Evolutionary conservation across 345 rosid genomes (phyloP).

Genomic region (Limnanthes douglasii): DNA sequence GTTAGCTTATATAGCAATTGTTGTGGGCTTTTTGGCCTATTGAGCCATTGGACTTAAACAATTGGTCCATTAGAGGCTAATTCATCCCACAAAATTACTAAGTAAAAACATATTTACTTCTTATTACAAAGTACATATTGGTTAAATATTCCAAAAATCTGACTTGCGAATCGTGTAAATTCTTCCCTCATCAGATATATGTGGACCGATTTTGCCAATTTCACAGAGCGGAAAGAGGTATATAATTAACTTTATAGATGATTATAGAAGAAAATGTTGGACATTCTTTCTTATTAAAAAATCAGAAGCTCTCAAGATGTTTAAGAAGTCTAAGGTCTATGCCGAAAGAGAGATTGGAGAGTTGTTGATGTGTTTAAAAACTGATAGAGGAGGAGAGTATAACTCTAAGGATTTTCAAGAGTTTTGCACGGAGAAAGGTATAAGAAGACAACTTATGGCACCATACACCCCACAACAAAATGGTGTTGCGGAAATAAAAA

Average conservation of each 20-base stretch:
- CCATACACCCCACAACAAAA: too few relatives aligned
- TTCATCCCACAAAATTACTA: too few relatives aligned
- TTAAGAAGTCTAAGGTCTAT: not conserved
- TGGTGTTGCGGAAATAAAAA: constrained; percentile 1
- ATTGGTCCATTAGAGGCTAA: too few relatives aligned
- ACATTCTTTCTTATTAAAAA: constrained; percentile 2
- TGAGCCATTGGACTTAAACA: too few relatives aligned
- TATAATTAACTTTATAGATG: constrained; percentile 7
- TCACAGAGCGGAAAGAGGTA: constrained; percentile 6
- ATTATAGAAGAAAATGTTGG: constrained; percentile 8
- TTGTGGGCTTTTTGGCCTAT: too few relatives aligned
- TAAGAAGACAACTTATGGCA: too few relatives aligned
- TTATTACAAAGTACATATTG: too few relatives aligned
- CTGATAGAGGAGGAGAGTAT: not conserved
- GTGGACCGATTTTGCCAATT: constrained; percentile 2
- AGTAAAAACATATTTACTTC: too few relatives aligned
- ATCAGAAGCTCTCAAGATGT: not conserved
- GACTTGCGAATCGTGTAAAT: too few relatives aligned
- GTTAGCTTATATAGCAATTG: too few relatives aligned
- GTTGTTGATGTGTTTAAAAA: not conserved
- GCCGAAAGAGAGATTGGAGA: not conserved
- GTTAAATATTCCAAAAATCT: too few relatives aligned
- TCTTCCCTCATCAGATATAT: constrained; percentile 3
- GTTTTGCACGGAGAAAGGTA: not conserved
- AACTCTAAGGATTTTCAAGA: not conserved